Evolutionary conservation across 345 rosid genomes (phyloP).

Genomic region (Salix caprea): DNA sequence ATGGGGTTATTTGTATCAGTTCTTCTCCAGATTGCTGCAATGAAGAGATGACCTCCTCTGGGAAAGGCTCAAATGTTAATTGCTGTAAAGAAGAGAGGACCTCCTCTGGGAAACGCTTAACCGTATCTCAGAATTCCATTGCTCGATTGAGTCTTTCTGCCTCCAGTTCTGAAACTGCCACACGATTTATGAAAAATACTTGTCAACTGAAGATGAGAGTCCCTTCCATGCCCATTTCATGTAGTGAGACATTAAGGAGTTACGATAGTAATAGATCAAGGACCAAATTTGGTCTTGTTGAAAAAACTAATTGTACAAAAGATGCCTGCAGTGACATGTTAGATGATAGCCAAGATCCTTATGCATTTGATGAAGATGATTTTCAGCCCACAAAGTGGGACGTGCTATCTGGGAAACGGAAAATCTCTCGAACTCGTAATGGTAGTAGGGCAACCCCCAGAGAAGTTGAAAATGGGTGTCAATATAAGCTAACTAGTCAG

Average conservation of each 20-base stretch:
- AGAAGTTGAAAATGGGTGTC: slow-evolving; percentile 36
- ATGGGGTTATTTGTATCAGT: slow-evolving; percentile 42
- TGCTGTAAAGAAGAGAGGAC: slow-evolving; percentile 17
- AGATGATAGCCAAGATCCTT: slow-evolving; percentile 72
- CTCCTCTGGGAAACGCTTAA: slow-evolving; percentile 36
- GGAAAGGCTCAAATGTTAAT: slow-evolving; percentile 29
- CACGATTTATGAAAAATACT: slow-evolving; percentile 38
- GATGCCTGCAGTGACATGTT: slow-evolving; percentile 26
- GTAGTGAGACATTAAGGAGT: slow-evolving; percentile 43
- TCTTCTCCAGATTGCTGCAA: slow-evolving; percentile 39
- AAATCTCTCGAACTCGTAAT: slow-evolving; percentile 34
- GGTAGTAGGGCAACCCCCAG: slow-evolving; percentile 27
- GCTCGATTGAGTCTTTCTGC: slow-evolving; percentile 36
- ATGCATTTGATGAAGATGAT: slow-evolving; percentile 73
- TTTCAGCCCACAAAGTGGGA: slow-evolving; percentile 79
- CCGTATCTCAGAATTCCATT: slow-evolving; percentile 45
- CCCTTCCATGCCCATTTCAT: slow-evolving; percentile 49
- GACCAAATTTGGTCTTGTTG: slow-evolving; percentile 30
- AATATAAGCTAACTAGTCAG: slow-evolving; percentile 34
- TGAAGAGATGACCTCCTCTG: slow-evolving; percentile 33
- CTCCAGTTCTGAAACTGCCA: slow-evolving; percentile 46
- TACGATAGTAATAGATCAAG: slow-evolving; percentile 36
- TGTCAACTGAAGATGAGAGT: slow-evolving; percentile 38
- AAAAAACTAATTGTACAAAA: slow-evolving; percentile 31
- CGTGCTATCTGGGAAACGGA: slow-evolving; percentile 46